Evolutionary conservation across 2,329 filamentous ascomycete species (phyloP).

Genomic region (Neobulgaria alba): DNA sequence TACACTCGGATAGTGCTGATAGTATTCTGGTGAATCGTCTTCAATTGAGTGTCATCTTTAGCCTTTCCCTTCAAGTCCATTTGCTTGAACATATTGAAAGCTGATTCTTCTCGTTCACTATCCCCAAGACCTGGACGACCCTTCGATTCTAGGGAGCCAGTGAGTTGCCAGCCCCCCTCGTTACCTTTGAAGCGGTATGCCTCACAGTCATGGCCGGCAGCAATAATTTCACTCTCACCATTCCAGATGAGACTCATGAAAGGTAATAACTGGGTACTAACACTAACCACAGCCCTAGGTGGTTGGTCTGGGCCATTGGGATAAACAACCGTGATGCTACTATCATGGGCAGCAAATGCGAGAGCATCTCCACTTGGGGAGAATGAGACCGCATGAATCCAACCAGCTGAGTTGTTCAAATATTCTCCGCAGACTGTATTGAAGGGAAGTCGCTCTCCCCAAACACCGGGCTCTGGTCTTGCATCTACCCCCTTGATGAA

Average conservation of each 20-base stretch:
- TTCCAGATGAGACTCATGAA: conserved; percentile 93
- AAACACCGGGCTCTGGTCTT: conserved; percentile 75
- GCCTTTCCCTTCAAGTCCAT: conserved; percentile 96
- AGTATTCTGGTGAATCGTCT: conserved; percentile 94
- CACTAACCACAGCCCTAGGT: conserved; percentile 79
- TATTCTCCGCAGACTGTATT: conserved; percentile 98
- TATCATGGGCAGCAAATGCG: conserved; percentile 91
- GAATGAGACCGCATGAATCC: conserved; percentile 91
- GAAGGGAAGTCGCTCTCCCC: conserved; percentile 94
- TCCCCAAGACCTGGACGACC: conserved; percentile 33
- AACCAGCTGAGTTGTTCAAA: conserved; percentile 91
- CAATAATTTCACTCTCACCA: conserved; percentile 85
- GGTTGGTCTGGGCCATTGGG: conserved; percentile 85
- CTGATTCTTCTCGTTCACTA: conserved; percentile 71
- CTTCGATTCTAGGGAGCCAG: conserved; percentile 73
- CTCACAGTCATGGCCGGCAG: conserved; percentile 84
- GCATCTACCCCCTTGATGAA: conserved; percentile 94
- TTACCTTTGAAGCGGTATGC: conserved; percentile 81
- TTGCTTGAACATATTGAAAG: conserved; percentile 95
- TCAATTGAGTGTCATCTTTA: conserved; percentile 87
- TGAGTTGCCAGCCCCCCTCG: conserved; percentile 73
- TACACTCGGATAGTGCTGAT: conserved; percentile 77
- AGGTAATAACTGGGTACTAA: conserved; percentile 82
- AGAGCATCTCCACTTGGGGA: conserved; percentile 88
- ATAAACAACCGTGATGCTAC: conserved; percentile 93